A percentile compares a stretch with the other conserved stretches of the same genome.
phyloP scores from a whole-genome alignment of 2,329 filamentous ascomycete species.

The Hypomyces rosellus region DNA sequence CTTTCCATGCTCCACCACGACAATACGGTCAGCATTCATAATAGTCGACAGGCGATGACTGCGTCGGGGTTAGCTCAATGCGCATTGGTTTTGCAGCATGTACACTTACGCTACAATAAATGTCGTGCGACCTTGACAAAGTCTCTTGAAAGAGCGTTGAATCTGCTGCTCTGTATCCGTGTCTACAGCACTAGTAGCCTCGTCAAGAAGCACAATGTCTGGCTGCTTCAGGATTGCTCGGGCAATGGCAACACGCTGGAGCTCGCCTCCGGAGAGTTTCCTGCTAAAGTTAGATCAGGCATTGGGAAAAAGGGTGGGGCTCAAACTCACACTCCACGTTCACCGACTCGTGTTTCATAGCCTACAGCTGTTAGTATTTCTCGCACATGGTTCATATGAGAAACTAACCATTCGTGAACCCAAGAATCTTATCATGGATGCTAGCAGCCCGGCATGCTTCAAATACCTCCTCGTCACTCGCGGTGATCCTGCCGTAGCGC shows the following conservation, averaged over 20 bases:
- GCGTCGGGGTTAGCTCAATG: background rate
- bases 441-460: constrained; percentile 49
- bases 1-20: constrained; percentile 57
- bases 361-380: constrained; percentile 24
- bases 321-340: constrained; percentile 40
- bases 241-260: constrained; percentile 62
- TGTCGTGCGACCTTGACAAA: constrained; percentile 57
- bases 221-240: constrained; percentile 68
- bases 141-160: constrained; percentile 51
- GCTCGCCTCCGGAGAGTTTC: constrained; percentile 60
- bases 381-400: background rate
- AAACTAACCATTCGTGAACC: constrained; percentile 42
- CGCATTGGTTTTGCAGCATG: background rate
- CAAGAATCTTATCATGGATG: constrained; percentile 52
- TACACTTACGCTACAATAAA: constrained; percentile 56
- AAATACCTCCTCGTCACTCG: constrained; percentile 49
- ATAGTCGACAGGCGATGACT: constrained; percentile 66
- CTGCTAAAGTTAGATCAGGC: constrained; percentile 25
- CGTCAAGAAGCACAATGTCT: constrained; percentile 70
- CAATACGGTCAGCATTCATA: constrained; percentile 61
- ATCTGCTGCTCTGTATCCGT: constrained; percentile 63
- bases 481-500: constrained; percentile 48
- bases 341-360: constrained; percentile 45
- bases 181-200: constrained; percentile 72
- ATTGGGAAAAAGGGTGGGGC: background rate